Evolutionary conservation across 2,329 filamentous ascomycete species (phyloP).

Genomic region (Exophiala aquamarina): DNA sequence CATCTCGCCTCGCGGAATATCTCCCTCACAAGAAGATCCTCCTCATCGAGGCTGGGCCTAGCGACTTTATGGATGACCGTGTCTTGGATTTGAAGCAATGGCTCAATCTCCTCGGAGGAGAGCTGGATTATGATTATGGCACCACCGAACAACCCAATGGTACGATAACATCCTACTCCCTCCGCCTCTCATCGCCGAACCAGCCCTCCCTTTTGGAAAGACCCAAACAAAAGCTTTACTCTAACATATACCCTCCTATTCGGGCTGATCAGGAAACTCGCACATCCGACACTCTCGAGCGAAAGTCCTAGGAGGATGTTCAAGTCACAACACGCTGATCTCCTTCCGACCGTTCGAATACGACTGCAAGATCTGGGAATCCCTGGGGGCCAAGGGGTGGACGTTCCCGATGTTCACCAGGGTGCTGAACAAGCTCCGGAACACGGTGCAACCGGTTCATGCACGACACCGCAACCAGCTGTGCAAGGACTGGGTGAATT

Average conservation of each 20-base stretch:
- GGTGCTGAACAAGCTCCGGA: constrained; percentile 78
- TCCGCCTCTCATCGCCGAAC: neutral
- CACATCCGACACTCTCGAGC: constrained; percentile 89
- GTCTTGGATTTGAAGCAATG: constrained; percentile 86
- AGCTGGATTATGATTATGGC: constrained; percentile 88
- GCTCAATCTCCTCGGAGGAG: constrained; percentile 78
- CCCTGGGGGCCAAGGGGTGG: constrained; percentile 80
- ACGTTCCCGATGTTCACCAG: constrained; percentile 81
- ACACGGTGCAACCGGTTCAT: constrained; percentile 88
- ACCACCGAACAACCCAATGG: constrained; percentile 85
- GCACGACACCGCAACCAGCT: constrained; percentile 83
- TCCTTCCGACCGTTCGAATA: constrained; percentile 90
- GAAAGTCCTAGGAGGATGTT: constrained; percentile 90
- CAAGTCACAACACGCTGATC: constrained; percentile 90
- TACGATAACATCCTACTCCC: constrained; percentile 32
- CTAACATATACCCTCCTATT: neutral
- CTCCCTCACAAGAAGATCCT: constrained; percentile 79
- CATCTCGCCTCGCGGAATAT: constrained; percentile 76
- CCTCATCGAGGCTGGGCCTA: constrained; percentile 84
- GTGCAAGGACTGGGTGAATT: constrained; percentile 84
- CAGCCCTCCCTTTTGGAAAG: too few relatives aligned
- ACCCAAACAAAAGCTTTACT: too few relatives aligned
- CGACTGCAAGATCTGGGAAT: constrained; percentile 81
- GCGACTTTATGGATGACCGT: constrained; percentile 83
- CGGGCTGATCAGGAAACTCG: constrained; percentile 68